Evolutionary conservation across 805 yeast species (phyloP), one percentile per base, ranked within the genome.

Genomic region (Myxozyma neglecta): DNA sequence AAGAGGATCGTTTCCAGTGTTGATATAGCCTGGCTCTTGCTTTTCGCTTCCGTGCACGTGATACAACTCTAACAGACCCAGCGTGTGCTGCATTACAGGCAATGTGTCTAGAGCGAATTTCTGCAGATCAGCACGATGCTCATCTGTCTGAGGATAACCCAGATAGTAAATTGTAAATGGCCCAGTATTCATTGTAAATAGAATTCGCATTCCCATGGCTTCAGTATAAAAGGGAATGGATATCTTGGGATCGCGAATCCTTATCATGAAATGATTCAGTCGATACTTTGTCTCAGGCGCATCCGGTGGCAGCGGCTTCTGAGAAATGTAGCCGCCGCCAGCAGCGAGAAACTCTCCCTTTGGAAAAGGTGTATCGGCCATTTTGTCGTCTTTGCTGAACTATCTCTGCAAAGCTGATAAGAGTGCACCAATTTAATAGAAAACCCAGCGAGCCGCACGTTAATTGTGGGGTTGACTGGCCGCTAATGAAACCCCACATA

Each of bases 1-100:
- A 45, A 94, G 92, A 54, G 86, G 90, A 9, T 80, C 85, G 73
- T 94, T 93, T 61, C 98, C 98, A 71, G 88, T 88, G 76, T 84
- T 88, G 50, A 87, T 74, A 32, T 53, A 53, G 18, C 56, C 56
- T 14, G 39, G 32, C 34, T 53, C 56, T 20, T 53, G 56, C 56
- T 43, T 32, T 39, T 53, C 56, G 46, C 56, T 53, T 6, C 56
- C 56, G 18, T 53, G 56, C 18, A 53, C 56, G 20, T 53, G 56
- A 53, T 53, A 53, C 16, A 53, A 24, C 42, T 53, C 56, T 8
- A 53, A 42, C 46, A 53, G 20, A 2, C 56, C 56, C 7, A 53
- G 49, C 36, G 56, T 53, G 18, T 43, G 49, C 42, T 53, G 56
- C 56, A 53, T 53, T 10, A 53, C 56, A 32, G 56, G 56, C 48